Percentiles rank a stretch among this genome's conserved stretches.
phyloP scores from a whole-genome alignment of 139 green algal species.

The Deuterostichococcus epilithicus region DNA sequence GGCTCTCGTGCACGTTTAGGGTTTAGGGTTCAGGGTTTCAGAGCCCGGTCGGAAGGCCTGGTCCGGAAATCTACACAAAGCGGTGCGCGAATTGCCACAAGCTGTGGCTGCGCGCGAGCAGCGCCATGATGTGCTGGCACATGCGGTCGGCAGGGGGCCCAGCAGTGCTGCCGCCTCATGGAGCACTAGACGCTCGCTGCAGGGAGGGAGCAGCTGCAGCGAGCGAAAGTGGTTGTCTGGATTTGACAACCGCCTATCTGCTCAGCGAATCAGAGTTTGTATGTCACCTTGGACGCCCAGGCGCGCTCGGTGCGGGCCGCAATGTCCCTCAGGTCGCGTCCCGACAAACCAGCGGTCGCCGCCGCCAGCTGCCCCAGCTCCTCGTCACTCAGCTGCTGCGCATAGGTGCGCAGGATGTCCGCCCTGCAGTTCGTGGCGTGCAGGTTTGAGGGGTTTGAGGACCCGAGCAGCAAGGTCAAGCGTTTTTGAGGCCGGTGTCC shows the following conservation, averaged over 20 bases:
- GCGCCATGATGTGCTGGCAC: background rate
- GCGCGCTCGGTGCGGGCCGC: conserved; percentile 80
- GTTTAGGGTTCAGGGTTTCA: too few relatives aligned
- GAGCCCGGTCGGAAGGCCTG: background rate
- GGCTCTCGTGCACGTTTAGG: background rate
- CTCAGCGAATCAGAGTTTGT: background rate
- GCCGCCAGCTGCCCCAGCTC: conserved; percentile 50
- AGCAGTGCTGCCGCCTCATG: background rate
- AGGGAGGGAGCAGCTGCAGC: too few relatives aligned
- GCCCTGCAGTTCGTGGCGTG: conserved; percentile 21
- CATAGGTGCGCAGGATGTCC: conserved; percentile 79
- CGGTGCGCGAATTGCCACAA: background rate
- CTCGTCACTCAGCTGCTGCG: conserved; percentile 57
- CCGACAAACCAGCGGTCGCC: conserved; percentile 59
- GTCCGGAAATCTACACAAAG: too few relatives aligned
- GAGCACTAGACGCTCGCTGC: background rate
- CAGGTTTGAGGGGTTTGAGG: conserved; percentile 1
- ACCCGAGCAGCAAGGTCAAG: background rate
- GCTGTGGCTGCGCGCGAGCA: background rate
- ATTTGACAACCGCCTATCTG: background rate
- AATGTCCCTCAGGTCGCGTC: conserved; percentile 79
- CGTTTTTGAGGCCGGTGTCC: background rate
- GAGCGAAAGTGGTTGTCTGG: background rate
- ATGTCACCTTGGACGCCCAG: conserved; percentile 72
- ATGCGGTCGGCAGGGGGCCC: background rate